These are phyloP conservation scores for Calonectria ilicicola DNA, from an alignment of 2,329 filamentous ascomycete genomes.

Conservation along the genomic window DNA sequence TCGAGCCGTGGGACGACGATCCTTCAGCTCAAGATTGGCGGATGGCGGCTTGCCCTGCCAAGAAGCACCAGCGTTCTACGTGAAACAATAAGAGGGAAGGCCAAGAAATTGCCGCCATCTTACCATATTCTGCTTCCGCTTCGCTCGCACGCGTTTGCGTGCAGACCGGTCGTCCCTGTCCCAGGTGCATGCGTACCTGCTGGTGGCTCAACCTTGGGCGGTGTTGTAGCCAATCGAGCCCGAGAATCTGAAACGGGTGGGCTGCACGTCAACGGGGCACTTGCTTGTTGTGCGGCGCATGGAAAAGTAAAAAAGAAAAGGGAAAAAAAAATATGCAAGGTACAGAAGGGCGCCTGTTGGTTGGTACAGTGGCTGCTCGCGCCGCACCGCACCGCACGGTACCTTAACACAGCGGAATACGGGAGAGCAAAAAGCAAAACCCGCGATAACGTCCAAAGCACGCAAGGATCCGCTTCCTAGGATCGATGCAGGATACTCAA, in stretches of 20 bases:
- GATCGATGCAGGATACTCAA: background rate
- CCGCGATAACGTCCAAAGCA: slow-evolving; percentile 9
- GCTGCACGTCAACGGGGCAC: slow-evolving; percentile 17
- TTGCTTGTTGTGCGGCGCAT: slow-evolving; percentile 5
- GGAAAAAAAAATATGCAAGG: slow-evolving; percentile 7
- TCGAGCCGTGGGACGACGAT: slow-evolving; percentile 5
- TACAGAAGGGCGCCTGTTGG: slow-evolving; percentile 20
- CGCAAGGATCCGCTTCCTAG: slow-evolving; percentile 18
- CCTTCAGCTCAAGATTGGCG: slow-evolving; percentile 3
- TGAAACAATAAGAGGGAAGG: slow-evolving; percentile 18
- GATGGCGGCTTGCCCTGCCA: slow-evolving; percentile 13
- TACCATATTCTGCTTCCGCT: background rate
- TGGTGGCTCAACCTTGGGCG: background rate
- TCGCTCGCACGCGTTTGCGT: background rate
- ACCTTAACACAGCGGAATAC: background rate
- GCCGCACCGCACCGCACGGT: background rate
- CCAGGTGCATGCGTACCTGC: background rate
- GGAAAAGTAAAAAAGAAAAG: background rate
- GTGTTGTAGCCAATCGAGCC: slow-evolving; percentile 7
- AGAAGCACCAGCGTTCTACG: slow-evolving; percentile 1
- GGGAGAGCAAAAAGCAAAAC: background rate
- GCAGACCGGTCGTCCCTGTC: background rate
- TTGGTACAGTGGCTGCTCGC: background rate
- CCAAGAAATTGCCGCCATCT: background rate
- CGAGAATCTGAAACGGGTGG: slow-evolving; percentile 9